Percentiles rank a stretch among this genome's conserved stretches.
These are phyloP conservation scores for Apiospora kogelbergensis DNA, from an alignment of 2,329 filamentous ascomycete genomes.

Conservation along the genomic window DNA sequence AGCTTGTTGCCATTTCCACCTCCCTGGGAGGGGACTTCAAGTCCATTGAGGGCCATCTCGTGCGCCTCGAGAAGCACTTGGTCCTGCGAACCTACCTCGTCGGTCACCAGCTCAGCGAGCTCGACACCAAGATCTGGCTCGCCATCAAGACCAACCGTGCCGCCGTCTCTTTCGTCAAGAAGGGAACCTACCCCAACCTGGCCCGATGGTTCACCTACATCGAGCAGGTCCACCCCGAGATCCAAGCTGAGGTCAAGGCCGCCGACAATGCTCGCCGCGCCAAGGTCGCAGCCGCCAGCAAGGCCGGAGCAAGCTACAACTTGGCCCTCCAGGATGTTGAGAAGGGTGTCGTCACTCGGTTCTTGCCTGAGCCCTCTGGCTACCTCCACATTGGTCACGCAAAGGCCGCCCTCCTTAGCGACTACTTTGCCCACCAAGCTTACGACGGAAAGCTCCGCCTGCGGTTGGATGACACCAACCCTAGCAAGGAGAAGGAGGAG, in stretches of 20 bases:
- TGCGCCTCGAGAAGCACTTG: constrained; percentile 82
- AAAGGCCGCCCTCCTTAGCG: constrained; percentile 89
- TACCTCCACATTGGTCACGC: constrained; percentile 96
- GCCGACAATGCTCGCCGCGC: constrained; percentile 68
- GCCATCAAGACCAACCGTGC: constrained; percentile 81
- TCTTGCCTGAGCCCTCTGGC: constrained; percentile 91
- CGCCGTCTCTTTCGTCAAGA: constrained; percentile 78
- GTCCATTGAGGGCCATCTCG: constrained; percentile 71
- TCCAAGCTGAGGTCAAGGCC: constrained; percentile 67
- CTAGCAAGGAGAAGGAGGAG: constrained; percentile 94
- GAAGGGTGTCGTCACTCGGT: constrained; percentile 86
- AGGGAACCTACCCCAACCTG: constrained; percentile 73
- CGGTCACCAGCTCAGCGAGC: constrained; percentile 73
- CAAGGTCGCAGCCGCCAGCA: constrained; percentile 68
- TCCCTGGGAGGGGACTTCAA: constrained; percentile 73
- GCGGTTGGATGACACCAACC: constrained; percentile 97
- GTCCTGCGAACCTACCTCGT: constrained; percentile 83
- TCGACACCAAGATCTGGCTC: constrained; percentile 82
- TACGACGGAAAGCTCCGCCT: constrained; percentile 90
- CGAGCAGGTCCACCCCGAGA: constrained; percentile 77
- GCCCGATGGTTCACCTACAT: constrained; percentile 86
- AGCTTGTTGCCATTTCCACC: constrained; percentile 51
- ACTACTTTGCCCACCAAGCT: constrained; percentile 93
- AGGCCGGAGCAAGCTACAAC: constrained; percentile 84
- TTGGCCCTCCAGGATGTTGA: constrained; percentile 82